phyloP scores from a whole-genome alignment of 371 early-diverging fungal species.

The Syncephalastrum racemosum region DNA sequence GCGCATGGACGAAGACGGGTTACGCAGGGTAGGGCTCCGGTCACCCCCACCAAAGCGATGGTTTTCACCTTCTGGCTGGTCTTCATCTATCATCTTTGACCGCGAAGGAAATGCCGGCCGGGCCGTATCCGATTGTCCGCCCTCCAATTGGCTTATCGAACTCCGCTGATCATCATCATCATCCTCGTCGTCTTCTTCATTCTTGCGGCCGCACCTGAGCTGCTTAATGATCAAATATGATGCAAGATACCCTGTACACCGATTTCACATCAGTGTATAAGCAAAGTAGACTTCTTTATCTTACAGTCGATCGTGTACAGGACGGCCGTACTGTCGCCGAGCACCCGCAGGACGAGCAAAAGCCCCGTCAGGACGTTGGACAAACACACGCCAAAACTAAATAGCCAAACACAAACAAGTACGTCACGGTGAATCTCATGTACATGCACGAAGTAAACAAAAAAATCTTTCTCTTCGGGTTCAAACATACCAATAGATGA shows the following conservation, averaged over 20 bases:
- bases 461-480: no score
- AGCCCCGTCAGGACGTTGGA: constrained; percentile 48
- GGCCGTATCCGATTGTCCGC: no score
- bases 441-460: no score
- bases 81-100: no score
- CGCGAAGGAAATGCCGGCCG: no score
- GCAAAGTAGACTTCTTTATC: not conserved
- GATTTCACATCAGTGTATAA: not conserved
- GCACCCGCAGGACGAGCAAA: constrained; percentile 23
- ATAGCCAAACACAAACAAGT: not conserved
- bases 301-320: constrained; percentile 52
- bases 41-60: not conserved
- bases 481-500: constrained; percentile 39
- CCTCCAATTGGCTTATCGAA: no score
- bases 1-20: not conserved
- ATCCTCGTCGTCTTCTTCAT: constrained; percentile 12
- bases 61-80: not conserved
- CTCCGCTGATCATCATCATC: constrained; percentile 17
- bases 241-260: constrained; percentile 39
- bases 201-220: constrained; percentile 24
- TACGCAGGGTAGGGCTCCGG: not conserved
- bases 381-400: constrained; percentile 45
- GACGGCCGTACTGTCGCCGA: constrained; percentile 44
- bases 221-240: constrained; percentile 52
- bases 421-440: constrained; percentile 1